phyloP scores from a whole-genome alignment of 257 asterid species.

The Coffea eugenioides region DNA sequence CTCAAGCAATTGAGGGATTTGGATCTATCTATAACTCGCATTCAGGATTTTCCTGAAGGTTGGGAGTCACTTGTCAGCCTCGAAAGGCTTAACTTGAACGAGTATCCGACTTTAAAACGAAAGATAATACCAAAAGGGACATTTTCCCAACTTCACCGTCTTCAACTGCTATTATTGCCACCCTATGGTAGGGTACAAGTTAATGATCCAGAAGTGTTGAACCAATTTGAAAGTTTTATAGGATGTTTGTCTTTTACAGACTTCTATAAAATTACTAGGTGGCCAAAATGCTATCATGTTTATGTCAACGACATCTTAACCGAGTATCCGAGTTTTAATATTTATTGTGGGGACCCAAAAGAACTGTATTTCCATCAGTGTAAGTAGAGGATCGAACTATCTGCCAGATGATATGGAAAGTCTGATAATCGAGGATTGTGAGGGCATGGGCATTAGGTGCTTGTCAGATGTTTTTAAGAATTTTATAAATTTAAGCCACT shows the following conservation, averaged over 20 bases:
- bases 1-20: conserved; percentile 14
- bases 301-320: no score
- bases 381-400: no score
- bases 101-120: neutral
- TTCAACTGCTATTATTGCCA: neutral
- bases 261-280: neutral
- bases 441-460: no score
- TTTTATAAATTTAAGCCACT: no score
- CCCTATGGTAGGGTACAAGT: neutral
- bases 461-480: no score
- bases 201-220: neutral
- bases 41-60: conserved; percentile 8
- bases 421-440: no score
- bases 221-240: neutral
- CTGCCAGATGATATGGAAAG: no score
- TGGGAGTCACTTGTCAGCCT: conserved; percentile 10
- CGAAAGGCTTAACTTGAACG: neutral
- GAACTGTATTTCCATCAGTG: no score
- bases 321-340: no score
- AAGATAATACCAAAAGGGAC: conserved; percentile 4
- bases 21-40: neutral
- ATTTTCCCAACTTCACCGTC: neutral
- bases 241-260: neutral
- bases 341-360: no score
- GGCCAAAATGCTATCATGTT: neutral